phyloP scores from a whole-genome alignment of 1,284 basidiomycete genomes.

The Chondrostereum purpureum region DNA sequence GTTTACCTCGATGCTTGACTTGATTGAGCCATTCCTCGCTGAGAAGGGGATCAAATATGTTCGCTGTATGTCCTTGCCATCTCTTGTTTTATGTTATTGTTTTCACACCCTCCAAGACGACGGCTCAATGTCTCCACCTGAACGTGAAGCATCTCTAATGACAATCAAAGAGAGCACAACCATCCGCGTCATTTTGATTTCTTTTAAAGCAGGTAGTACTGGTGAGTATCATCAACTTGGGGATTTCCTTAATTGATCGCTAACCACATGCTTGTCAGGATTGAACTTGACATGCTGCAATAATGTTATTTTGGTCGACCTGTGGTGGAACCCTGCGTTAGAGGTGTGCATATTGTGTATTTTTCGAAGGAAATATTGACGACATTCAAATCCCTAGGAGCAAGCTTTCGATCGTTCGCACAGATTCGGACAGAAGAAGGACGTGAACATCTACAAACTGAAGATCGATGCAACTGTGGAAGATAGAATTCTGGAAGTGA shows the following conservation, averaged over 20 bases:
- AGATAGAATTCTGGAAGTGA: conserved; percentile 73
- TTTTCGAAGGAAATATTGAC: too few species aligned
- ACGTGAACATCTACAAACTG: conserved; percentile 92
- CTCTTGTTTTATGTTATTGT: conserved; percentile 7
- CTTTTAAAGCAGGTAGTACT: conserved; percentile 93
- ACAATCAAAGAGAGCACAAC: conserved; percentile 60
- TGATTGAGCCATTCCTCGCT: conserved; percentile 79
- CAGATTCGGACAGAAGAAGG: conserved; percentile 79
- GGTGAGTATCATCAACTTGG: too few species aligned
- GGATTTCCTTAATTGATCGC: conserved; percentile 3
- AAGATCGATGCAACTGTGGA: conserved; percentile 88
- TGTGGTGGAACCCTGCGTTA: conserved; percentile 94
- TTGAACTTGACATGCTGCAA: conserved; percentile 94
- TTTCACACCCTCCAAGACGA: conserved; percentile 53
- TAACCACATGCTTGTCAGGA: conserved; percentile 1
- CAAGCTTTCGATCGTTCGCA: conserved; percentile 95
- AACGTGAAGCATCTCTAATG: conserved; percentile 70
- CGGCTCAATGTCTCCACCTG: conserved; percentile 73
- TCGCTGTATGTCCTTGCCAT: conserved; percentile 61
- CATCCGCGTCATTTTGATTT: conserved; percentile 82
- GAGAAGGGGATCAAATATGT: conserved; percentile 65
- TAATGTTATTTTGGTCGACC: conserved; percentile 86
- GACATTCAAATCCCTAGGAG: conserved; percentile 44
- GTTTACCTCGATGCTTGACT: conserved; percentile 86
- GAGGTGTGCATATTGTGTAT: conserved; percentile 39